Conservation (phyloP, 768 basidiomycete species). For the Suillus spraguei region DNA sequence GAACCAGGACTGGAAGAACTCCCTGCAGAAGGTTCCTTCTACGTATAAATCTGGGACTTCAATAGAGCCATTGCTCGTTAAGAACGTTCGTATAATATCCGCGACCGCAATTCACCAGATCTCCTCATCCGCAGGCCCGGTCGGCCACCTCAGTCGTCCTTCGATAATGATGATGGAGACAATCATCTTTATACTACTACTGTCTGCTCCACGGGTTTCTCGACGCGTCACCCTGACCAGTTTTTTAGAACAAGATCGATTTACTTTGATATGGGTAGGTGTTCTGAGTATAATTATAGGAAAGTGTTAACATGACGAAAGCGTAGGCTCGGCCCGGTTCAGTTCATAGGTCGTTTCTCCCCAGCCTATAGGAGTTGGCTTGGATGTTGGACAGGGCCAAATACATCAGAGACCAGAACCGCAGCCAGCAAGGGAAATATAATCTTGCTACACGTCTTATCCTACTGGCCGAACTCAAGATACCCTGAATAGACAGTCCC, state of each 20-base stretch:
- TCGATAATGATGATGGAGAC: background rate
- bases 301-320: background rate
- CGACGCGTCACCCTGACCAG: background rate
- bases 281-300: background rate
- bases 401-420: too few relatives aligned
- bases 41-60: background rate
- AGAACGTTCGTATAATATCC: background rate
- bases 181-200: background rate
- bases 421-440: too few relatives aligned
- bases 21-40: background rate
- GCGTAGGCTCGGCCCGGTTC: background rate
- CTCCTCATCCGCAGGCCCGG: background rate
- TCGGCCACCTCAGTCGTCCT: background rate
- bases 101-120: background rate
- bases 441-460: too few relatives aligned
- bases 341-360: background rate
- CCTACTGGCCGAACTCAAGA: too few relatives aligned
- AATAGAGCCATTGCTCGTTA: background rate
- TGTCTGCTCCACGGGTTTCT: background rate
- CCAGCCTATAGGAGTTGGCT: too few relatives aligned
- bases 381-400: background rate
- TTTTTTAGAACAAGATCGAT: background rate
- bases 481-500: too few relatives aligned
- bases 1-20: constrained; percentile 1
- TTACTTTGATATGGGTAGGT: background rate